Evolutionary conservation across 2,329 filamentous ascomycete species (phyloP).

Genomic region (Colletotrichum truncatum): DNA sequence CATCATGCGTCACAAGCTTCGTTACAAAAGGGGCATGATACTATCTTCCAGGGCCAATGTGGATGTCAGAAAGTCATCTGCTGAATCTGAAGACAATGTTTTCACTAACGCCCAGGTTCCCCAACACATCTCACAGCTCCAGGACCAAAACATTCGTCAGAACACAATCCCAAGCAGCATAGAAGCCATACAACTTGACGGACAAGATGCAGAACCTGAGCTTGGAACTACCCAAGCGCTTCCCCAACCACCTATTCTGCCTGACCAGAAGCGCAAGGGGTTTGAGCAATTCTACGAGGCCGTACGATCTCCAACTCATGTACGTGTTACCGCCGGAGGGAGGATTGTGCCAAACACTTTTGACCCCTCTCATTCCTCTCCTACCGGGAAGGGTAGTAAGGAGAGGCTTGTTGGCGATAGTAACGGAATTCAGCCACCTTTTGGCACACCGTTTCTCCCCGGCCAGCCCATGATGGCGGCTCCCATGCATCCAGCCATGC

Average conservation of each 20-base stretch:
- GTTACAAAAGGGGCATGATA: constrained; percentile 7
- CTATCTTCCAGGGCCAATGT: constrained; percentile 8
- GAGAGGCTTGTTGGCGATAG: constrained; percentile 44
- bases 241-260: constrained; percentile 30
- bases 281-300: constrained; percentile 75
- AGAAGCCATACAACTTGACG: constrained; percentile 39
- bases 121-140: background rate
- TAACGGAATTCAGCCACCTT: constrained; percentile 36
- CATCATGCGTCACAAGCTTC: constrained; percentile 13
- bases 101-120: background rate
- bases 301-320: constrained; percentile 73
- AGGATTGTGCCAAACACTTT: constrained; percentile 73
- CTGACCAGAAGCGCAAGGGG: constrained; percentile 68
- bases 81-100: background rate
- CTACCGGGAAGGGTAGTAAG: constrained; percentile 59
- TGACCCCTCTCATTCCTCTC: constrained; percentile 54
- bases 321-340: constrained; percentile 73
- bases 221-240: background rate
- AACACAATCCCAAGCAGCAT: background rate
- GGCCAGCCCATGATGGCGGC: constrained; percentile 18
- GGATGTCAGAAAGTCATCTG: constrained; percentile 21
- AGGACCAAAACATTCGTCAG: background rate
- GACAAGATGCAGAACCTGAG: constrained; percentile 46
- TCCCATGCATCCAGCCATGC: constrained; percentile 18
- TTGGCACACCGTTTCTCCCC: constrained; percentile 30